phyloP scores from a whole-genome alignment of 2,329 filamentous ascomycete species.

The Scedosporium minutisporum region DNA sequence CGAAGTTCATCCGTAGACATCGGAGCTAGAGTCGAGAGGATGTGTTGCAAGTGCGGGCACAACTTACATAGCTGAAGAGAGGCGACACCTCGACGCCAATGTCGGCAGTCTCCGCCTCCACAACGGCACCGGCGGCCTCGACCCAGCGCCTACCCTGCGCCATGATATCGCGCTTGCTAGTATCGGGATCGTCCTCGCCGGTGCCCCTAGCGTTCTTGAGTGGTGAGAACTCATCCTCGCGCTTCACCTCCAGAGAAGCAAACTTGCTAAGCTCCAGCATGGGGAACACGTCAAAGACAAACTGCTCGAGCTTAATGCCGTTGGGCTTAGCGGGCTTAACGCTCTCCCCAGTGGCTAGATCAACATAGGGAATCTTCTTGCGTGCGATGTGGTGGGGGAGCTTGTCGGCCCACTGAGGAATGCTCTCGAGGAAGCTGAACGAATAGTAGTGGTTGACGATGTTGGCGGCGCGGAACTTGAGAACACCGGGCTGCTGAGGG shows the following conservation, averaged over 20 bases:
- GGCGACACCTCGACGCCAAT: slow-evolving; percentile 84
- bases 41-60: not conserved
- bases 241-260: slow-evolving; percentile 88
- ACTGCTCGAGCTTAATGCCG: slow-evolving; percentile 98
- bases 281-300: slow-evolving; percentile 97
- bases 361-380: slow-evolving; percentile 93
- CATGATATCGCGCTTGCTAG: slow-evolving; percentile 85
- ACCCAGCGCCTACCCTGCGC: slow-evolving; percentile 81
- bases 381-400: slow-evolving; percentile 91
- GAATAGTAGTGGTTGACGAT: slow-evolving; percentile 99
- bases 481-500: slow-evolving; percentile 64
- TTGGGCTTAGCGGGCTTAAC: slow-evolving; percentile 93
- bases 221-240: slow-evolving; percentile 96
- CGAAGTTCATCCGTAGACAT: not conserved
- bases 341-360: slow-evolving; percentile 65
- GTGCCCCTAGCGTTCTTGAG: slow-evolving; percentile 83
- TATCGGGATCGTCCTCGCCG: slow-evolving; percentile 88
- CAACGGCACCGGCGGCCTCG: slow-evolving; percentile 64
- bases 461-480: slow-evolving; percentile 96
- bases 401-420: slow-evolving; percentile 74
- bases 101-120: slow-evolving; percentile 53
- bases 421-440: slow-evolving; percentile 81
- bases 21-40: not conserved
- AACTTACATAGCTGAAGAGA: slow-evolving; percentile 86
- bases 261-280: slow-evolving; percentile 75